Percentiles rank a stretch among this genome's conserved stretches.
Conservation (phyloP, 2,329 filamentous ascomycete species). For the Chalara sp. region DNA sequence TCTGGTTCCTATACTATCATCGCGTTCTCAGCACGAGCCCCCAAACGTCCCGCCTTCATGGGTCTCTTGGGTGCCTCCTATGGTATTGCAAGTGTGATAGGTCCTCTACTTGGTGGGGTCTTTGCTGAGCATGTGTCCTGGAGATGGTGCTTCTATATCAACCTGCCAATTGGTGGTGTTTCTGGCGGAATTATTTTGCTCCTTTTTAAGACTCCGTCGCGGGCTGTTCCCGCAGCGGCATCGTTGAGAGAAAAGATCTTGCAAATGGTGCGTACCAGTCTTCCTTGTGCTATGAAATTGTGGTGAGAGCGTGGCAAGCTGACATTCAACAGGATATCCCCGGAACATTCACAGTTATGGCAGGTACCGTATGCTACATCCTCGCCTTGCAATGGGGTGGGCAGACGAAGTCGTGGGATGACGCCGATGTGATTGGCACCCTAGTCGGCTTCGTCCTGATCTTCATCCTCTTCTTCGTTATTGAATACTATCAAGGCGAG, state of each 20-base stretch:
- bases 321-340: conserved; percentile 39
- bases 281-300: no score
- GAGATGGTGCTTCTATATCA: neutral
- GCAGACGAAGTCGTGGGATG: conserved; percentile 35
- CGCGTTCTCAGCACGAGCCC: neutral
- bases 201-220: neutral
- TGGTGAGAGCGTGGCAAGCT: no score
- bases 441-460: conserved; percentile 29
- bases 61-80: neutral
- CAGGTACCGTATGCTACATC: conserved; percentile 23
- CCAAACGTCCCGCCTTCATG: neutral
- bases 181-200: neutral
- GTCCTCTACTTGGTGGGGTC: neutral
- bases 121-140: neutral
- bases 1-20: neutral
- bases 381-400: conserved; percentile 44
- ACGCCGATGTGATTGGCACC: conserved; percentile 34
- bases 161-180: neutral
- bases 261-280: neutral
- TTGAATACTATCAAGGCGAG: conserved; percentile 38
- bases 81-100: neutral
- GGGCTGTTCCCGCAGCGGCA: neutral
- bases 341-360: conserved; percentile 26
- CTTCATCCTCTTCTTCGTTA: conserved; percentile 27
- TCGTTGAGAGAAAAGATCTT: neutral